Base-by-base conservation (phyloP, 306 rosid species). In the Corylus americana region DNA sequence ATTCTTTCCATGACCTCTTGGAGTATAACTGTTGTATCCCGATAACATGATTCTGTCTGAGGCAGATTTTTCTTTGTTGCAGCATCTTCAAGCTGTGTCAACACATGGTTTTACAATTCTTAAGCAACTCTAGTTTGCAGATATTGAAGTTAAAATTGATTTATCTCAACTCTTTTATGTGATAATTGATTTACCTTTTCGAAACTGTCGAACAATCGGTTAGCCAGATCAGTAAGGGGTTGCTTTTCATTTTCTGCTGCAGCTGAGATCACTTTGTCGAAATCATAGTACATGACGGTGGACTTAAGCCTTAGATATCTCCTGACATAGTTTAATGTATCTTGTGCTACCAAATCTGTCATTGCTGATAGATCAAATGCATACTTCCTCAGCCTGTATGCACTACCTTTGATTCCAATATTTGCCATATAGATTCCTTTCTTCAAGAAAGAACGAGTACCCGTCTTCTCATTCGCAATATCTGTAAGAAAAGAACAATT, bases 341-440 rank as follows among this genome's bases (percentile, higher is more conserved):
- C 97, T 88, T 82, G 87, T 49, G 85, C 87, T 16, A 93, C 53
- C 86, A 96, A 88, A 88, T 90, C 97, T 2, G 92, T 91, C 97
- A 95, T 89, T 17, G 98, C 92, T 58, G 93, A 79, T 68, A 93
- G 98, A 90, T 93, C 99, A 83, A 91, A 93, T 0, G 98, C 87
- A 74, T 72, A 85, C 48, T 82, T 91, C 86, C 87, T 95, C 11
- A 93, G 86, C 87, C 99, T 91, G 25, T 73, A 86, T 77, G 81
- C 89, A 22, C 97, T 92, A 74, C 92, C 97, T 82, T 85, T 85
- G 13, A 77, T 81, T 49, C 96, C 96, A 74, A 95, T 90, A 13
- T 93, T 69, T 1, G 98, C 98, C 77, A 95, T 93, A 77, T 74
- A 91, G 0, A 95, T 13, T 53, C 91, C 90, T 58, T 78, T 95